These are phyloP conservation scores for Pseudocercospora pini-densiflorae DNA, from an alignment of 2,329 filamentous ascomycete species.

Conservation along the genomic window DNA sequence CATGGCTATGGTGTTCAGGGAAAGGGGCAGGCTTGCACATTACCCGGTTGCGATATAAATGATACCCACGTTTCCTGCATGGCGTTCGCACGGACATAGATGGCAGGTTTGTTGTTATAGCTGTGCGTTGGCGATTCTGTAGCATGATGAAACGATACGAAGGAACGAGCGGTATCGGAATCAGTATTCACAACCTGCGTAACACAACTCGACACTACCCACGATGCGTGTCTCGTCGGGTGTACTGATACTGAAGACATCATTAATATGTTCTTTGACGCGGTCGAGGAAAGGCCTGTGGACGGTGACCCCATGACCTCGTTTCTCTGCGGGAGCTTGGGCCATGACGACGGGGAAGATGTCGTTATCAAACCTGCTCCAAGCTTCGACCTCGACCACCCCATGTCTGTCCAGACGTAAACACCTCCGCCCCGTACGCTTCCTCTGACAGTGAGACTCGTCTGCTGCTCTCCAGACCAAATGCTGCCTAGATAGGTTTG, in stretches of 20 bases:
- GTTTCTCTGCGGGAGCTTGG: not conserved
- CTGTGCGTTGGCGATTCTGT: not conserved
- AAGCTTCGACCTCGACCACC: constrained; percentile 5
- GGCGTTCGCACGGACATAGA: constrained; percentile 8
- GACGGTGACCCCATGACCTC: not conserved
- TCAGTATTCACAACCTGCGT: not conserved
- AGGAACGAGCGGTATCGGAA: not conserved
- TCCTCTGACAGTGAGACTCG: not conserved
- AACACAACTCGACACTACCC: not conserved
- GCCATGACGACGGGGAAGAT: not conserved
- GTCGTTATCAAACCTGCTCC: not conserved
- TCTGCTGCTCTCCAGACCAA: not conserved
- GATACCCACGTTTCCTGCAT: constrained; percentile 19
- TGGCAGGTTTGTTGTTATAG: not conserved
- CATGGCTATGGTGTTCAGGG: constrained; percentile 15
- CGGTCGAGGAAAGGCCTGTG: not conserved
- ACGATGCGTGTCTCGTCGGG: not conserved
- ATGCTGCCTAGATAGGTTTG: not conserved
- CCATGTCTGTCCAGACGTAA: not conserved
- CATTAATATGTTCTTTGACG: not conserved
- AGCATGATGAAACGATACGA: not conserved
- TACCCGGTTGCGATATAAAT: not conserved
- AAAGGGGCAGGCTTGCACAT: not conserved
- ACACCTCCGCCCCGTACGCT: not conserved
- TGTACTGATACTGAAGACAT: not conserved